Evolutionary conservation across 352 stramenopile genomes (phyloP), one percentile per base, ranked within the genome.

Genomic region (Globisporangium okanoganense): DNA sequence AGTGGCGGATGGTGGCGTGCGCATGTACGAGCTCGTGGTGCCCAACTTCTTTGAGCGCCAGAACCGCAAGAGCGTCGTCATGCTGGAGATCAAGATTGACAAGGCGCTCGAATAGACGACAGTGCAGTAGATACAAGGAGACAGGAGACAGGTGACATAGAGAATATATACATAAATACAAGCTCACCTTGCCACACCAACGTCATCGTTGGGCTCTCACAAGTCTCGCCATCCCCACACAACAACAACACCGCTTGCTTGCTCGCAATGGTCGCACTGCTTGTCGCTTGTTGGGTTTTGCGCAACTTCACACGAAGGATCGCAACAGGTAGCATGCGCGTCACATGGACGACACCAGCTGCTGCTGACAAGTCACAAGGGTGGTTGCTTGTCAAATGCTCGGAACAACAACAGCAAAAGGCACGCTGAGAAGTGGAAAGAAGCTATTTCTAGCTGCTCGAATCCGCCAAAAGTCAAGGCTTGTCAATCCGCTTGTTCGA

Each of bases 1-100:
- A 4, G 20, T 7, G 9, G 27, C 65, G 12, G 73, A 87, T 41
- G 40, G 18, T n/a, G 40, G 43, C 12, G 70, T 90, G 64, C 72
- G 83, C 38, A 86, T 91, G 76, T 77, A 87, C 66, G 72, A 86
- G 43, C 67, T 94, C 20, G 80, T 89, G 35, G 35, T 83, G 9
- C 71, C 76, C 22, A 56, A 55, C 18, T 50, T 38, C 29, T 88
- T 88, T 64, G 60, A 72, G 29, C 82, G 75, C 49, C 80, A 92
- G 70, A 86, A 83, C 64, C 80, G 82, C 57, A 86, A 82, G 52
- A 89, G 79, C 61, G 76, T 75, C 48, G 61, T 90, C 41, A 81
- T 90, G 72, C 77, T 92, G 44, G 75, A 90, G 72, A 80, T 92
- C 56, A 84, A 85, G 56, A 65, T 92, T 33, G 71, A 85, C 60